Conservation (phyloP, 129 eudicot species). For the Helianthus tuberosus region DNA sequence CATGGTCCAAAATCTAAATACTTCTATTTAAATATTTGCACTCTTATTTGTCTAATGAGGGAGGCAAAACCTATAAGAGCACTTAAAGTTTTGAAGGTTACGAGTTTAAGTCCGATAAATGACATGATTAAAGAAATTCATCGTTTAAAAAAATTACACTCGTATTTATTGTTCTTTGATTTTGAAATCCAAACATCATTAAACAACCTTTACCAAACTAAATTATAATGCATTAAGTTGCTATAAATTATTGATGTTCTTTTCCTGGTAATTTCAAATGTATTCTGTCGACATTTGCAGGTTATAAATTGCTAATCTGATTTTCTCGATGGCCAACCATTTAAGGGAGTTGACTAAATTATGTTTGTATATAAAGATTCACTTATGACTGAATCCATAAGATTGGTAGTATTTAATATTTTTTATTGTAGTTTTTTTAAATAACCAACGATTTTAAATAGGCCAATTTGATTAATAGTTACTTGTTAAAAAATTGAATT, state of each 20-base stretch:
- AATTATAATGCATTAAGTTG: slow-evolving; percentile 12
- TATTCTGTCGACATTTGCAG: slow-evolving; percentile 14
- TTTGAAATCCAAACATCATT: slow-evolving; percentile 10
- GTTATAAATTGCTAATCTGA: slow-evolving; percentile 6
- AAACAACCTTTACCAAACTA: slow-evolving; percentile 14
- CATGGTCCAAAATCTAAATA: no score
- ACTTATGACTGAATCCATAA: slow-evolving; percentile 7
- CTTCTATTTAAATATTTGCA: no score
- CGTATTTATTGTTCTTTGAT: slow-evolving; percentile 6
- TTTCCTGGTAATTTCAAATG: slow-evolving; percentile 18
- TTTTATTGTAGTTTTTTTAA: neutral
- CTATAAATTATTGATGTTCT: slow-evolving; percentile 4
- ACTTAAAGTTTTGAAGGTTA: no score
- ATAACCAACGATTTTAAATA: neutral
- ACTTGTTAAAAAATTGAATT: neutral
- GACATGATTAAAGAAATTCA: neutral
- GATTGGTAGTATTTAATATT: slow-evolving; percentile 5
- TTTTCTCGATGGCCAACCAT: slow-evolving; percentile 11
- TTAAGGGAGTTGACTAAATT: slow-evolving; percentile 25
- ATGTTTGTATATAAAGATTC: slow-evolving; percentile 18
- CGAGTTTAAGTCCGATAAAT: no score
- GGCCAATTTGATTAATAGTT: neutral
- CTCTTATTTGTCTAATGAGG: no score
- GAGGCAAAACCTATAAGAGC: no score
- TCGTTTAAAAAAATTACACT: neutral